Evolutionary conservation across 2,329 filamentous ascomycete genomes (phyloP), one percentile per base, ranked within the genome.

Genomic region (Teratosphaeria zuluensis): DNA sequence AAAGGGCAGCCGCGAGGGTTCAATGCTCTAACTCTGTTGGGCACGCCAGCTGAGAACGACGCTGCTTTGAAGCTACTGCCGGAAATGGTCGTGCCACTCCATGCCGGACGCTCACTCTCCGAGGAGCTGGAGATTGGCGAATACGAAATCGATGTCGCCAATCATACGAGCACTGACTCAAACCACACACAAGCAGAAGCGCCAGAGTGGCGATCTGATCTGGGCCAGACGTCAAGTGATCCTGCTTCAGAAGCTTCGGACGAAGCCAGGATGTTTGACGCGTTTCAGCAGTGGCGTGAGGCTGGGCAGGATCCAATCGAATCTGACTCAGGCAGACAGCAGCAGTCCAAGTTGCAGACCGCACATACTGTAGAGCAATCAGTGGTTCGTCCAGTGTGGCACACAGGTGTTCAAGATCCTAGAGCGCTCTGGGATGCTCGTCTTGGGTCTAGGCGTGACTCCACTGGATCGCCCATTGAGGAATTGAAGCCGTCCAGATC

Each of bases 21-120:
- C 64, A 57, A 63, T n/a, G 59, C 56, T 24, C 53, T 69, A 7
- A 61, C 60, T 4, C 58, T 69, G 30, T 60, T 58, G 32, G 67
- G 67, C 21, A 64, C 61, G 24, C 52, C 59, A 6, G 56, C 30
- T 12, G 54, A 68, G 48, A 67, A 64, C 53, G 58, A 57, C 1
- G 57, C 59, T 16, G 66, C 60, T 19, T 59, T 64, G 14, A 51
- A 57, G 11, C 32, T 65, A 1, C 54, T 68, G 33, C 64, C 61
- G 9, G 46, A 59, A 7, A 38, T 66, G 30, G 46, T 64, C 1
- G 19, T 53, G 14, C 42, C 42, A 9, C n/a, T 48, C 42, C 42
- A 48, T 21, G 42, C n/a, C 19, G 42, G 42, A 16, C 42, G 42
- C 8, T 21, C 42, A 19, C 42, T 48, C 4, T 48, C 42, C 16